Percentiles rank a stretch among this genome's conserved stretches.
Evolutionary conservation across 164 flowering plant species (phyloP).

Genomic region (Annona cherimola): DNA sequence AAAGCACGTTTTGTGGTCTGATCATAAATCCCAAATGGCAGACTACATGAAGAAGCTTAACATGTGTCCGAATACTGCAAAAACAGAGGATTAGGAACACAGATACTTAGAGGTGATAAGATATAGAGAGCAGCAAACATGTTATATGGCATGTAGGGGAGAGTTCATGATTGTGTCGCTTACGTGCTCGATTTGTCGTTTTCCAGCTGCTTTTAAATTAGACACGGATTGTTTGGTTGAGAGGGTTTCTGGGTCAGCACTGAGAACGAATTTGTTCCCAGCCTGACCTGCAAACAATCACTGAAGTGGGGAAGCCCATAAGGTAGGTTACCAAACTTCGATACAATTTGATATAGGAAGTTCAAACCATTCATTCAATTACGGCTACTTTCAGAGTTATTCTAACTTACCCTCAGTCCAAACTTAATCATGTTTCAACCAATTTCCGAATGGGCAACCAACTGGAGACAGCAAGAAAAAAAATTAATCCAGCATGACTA

Average conservation of each 20-base stretch:
- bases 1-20: conserved; percentile 9
- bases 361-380: too few species aligned
- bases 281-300: conserved; percentile 44
- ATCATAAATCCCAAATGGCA: conserved; percentile 14
- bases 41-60: conserved; percentile 19
- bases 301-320: conserved; percentile 62
- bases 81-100: neutral
- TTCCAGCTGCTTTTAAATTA: neutral
- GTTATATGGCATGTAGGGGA: too few species aligned
- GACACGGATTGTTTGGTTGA: neutral
- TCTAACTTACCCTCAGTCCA: too few species aligned
- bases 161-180: too few species aligned
- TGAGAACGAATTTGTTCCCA: conserved; percentile 47
- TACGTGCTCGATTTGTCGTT: neutral
- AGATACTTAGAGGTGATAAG: too few species aligned
- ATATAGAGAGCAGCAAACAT: too few species aligned
- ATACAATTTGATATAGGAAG: too few species aligned
- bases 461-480: too few species aligned
- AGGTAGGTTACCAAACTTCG: conserved; percentile 28
- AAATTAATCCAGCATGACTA: too few species aligned
- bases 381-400: too few species aligned
- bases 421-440: too few species aligned
- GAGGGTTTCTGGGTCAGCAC: conserved; percentile 38
- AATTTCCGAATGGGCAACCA: too few species aligned
- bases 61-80: conserved; percentile 12